Evolutionary conservation across 257 asterid species (phyloP), one percentile per base, ranked within the genome.

Genomic region (Penstemon newberryi): DNA sequence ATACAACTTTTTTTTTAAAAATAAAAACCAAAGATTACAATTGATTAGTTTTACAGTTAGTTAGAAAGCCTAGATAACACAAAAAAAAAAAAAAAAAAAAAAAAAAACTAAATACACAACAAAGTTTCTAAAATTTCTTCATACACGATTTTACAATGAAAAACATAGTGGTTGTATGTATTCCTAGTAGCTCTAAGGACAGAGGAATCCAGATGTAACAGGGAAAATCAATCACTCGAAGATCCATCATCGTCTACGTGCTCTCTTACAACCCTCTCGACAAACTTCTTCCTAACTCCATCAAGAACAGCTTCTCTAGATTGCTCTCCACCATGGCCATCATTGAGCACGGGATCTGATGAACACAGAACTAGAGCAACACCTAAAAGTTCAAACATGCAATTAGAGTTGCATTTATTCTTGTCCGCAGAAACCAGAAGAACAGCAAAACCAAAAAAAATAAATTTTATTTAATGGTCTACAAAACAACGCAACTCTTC

Each of bases 281-380:
- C 78, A 58, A 91, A 89, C 65, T 83, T 89, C 86, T 80, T 85
- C 81, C 91, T 74, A 50, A 91, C 89, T 52, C 89, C 94, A 47
- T 81, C 86, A 66, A 89, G 87, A 65, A 89, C 96, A 25, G 86
- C 93, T 65, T 84, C 86, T 69, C 83, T 79, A 1, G 95, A 86
- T 52, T 82, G 90, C 77, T 85, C 93, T 46, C 87, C 79, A 13
- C 86, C 83, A 42, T 83, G 89, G 4, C 92, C 96, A 72, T 89
- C 98, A 19, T 82, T 86, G 8, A 92, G 85, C 54, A 92, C 92
- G 0, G 96, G 96, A 75, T 89, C 96, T 1, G 89, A 79, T 63
- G 80, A 91, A 72, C 98, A 92, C 33, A 92, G 88, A 56, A 90
- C 81, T 52, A 92, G 70, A 5, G 95, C 96, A 13, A 92, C 98